These are phyloP conservation scores for Nakaseomyces bracarensis DNA, from an alignment of 1,139 yeast species.

Conservation along the genomic window DNA sequence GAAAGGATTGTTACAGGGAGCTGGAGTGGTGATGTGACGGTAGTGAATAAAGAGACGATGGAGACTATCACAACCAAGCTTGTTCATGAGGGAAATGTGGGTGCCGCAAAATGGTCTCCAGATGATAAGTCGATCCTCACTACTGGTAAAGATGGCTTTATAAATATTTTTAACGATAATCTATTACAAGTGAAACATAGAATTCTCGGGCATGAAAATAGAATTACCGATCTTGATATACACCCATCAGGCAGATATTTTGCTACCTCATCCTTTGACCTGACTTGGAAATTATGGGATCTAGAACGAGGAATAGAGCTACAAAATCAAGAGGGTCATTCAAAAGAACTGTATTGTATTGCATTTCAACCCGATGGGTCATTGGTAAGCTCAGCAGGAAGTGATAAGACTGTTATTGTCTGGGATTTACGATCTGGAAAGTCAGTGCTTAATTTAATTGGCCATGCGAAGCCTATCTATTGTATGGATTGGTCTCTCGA, in stretches of 20 bases:
- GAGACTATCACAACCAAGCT: conserved; percentile 27
- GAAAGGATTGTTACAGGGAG: conserved; percentile 56
- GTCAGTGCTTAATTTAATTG: conserved; percentile 48
- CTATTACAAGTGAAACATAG: conserved; percentile 14
- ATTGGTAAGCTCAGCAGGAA: conserved; percentile 66
- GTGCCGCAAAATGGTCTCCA: conserved; percentile 63
- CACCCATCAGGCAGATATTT: conserved; percentile 56
- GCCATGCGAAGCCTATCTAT: conserved; percentile 69
- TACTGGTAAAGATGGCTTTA: conserved; percentile 60
- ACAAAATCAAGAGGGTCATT: conserved; percentile 75
- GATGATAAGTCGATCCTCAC: conserved; percentile 34
- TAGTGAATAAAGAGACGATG: conserved; percentile 40
- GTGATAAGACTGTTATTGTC: conserved; percentile 62
- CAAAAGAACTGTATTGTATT: conserved; percentile 59
- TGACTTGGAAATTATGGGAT: conserved; percentile 91
- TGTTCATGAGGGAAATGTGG: conserved; percentile 50
- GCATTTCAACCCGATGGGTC: conserved; percentile 74
- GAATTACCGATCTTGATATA: conserved; percentile 56
- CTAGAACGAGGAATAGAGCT: conserved; percentile 40
- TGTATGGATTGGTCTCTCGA: conserved; percentile 67
- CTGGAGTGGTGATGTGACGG: conserved; percentile 70
- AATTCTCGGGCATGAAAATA: conserved; percentile 38
- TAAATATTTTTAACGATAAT: conserved; percentile 40
- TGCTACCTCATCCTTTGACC: conserved; percentile 74
- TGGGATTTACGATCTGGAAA: conserved; percentile 89